A percentile compares a stretch with the other conserved stretches of the same genome.
phyloP scores from a whole-genome alignment of 805 yeast species.

The Hanseniaspora guilliermondii region DNA sequence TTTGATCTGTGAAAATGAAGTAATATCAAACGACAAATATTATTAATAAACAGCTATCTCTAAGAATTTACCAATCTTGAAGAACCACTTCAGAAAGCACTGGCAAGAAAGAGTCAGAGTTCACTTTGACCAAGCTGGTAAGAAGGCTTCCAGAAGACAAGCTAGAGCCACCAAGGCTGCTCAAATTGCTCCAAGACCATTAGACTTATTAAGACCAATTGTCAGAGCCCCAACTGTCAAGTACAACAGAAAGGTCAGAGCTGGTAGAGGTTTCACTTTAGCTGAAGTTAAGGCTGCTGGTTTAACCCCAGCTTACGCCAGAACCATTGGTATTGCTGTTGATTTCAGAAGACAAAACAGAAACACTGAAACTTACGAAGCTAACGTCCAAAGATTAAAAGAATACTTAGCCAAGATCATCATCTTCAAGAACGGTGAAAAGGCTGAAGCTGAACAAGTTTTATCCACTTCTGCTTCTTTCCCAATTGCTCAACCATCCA shows the following conservation, averaged over 20 bases:
- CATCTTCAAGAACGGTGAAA: slow-evolving; percentile 86
- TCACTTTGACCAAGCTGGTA: slow-evolving; percentile 99
- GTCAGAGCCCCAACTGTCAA: slow-evolving; percentile 97
- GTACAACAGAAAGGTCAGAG: slow-evolving; percentile 99
- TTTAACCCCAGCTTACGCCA: slow-evolving; percentile 84
- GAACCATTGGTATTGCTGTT: slow-evolving; percentile 96
- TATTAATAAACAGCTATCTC: slow-evolving; percentile 62
- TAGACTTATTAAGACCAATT: slow-evolving; percentile 91
- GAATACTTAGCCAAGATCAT: slow-evolving; percentile 93
- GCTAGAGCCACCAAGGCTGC: slow-evolving; percentile 93
- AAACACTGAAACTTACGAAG: slow-evolving; percentile 86
- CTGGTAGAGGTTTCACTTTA: slow-evolving; percentile 98
- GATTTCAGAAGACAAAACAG: slow-evolving; percentile 99
- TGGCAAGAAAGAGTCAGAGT: slow-evolving; percentile 99
- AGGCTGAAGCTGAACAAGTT: slow-evolving; percentile 71
- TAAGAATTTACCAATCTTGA: slow-evolving; percentile 96
- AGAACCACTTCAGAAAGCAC: slow-evolving; percentile 99
- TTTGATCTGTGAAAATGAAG: background rate
- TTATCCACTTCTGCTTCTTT: slow-evolving; percentile 61
- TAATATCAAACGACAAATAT: background rate
- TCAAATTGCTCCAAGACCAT: slow-evolving; percentile 91
- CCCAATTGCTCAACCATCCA: slow-evolving; percentile 77
- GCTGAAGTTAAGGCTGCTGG: slow-evolving; percentile 98
- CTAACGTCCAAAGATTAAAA: slow-evolving; percentile 90
- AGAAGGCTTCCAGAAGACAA: slow-evolving; percentile 92